Evolutionary conservation across 345 rosid genomes (phyloP).

Genomic region (Turritis glabra): DNA sequence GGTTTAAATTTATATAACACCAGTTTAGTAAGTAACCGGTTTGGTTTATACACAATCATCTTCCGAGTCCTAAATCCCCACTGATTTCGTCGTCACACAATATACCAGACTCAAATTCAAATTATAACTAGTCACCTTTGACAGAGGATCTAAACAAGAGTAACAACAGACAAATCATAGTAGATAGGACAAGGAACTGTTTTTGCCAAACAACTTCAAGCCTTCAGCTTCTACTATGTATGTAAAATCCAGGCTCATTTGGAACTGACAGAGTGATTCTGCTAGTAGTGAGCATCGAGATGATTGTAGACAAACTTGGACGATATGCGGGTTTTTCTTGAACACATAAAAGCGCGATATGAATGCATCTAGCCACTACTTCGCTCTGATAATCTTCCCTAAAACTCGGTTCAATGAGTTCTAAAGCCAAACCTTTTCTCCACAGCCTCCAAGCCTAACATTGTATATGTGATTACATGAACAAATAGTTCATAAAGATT

Average conservation of each 20-base stretch:
- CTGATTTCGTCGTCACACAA: no score
- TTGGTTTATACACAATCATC: not conserved
- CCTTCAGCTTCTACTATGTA: not conserved
- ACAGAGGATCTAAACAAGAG: no score
- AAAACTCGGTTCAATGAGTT: conserved; percentile 45
- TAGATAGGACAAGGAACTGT: not conserved
- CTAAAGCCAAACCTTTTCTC: conserved; percentile 40
- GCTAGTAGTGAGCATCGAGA: conserved; percentile 37
- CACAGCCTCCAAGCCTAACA: conserved; percentile 47
- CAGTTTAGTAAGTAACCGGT: not conserved
- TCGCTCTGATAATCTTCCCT: conserved; percentile 27
- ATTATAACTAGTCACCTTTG: no score
- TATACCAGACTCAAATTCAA: no score
- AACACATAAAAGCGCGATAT: conserved; percentile 48
- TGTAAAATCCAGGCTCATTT: conserved; percentile 18
- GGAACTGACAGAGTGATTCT: conserved; percentile 33
- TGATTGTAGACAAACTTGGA: conserved; percentile 40
- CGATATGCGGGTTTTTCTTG: conserved; percentile 44
- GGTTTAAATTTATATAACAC: not conserved
- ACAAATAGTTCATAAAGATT: not conserved
- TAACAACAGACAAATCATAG: no score
- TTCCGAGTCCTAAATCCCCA: no score
- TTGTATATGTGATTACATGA: not conserved
- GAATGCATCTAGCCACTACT: conserved; percentile 48
- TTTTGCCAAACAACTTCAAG: not conserved